These are phyloP conservation scores for Xylaria sp. DNA, from an alignment of 495 filamentous ascomycete species.

Conservation along the genomic window DNA sequence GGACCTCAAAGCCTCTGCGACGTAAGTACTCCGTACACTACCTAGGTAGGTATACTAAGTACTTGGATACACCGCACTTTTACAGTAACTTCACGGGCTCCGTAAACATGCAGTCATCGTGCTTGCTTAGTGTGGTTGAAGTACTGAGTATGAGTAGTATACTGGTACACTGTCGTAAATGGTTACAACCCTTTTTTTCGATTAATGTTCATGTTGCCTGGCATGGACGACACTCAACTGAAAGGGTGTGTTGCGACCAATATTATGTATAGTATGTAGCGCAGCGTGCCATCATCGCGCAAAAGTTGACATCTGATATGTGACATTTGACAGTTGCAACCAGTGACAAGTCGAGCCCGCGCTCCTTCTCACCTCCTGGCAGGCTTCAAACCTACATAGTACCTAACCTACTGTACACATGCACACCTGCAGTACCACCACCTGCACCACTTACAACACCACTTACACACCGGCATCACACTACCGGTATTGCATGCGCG, in stretches of 20 bases:
- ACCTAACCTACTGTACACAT: neutral
- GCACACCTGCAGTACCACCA: neutral
- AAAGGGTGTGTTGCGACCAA: neutral
- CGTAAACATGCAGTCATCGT: neutral
- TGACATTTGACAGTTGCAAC: slow-evolving; percentile 3
- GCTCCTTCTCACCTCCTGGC: too few species aligned
- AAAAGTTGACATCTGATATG: slow-evolving; percentile 5
- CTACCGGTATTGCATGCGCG: slow-evolving; percentile 9
- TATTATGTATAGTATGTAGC: neutral
- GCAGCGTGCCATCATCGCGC: neutral
- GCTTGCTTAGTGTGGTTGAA: neutral
- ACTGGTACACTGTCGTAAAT: neutral
- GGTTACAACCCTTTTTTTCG: neutral
- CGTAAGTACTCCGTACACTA: too few species aligned
- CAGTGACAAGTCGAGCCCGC: too few species aligned
- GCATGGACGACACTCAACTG: neutral
- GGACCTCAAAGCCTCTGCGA: neutral
- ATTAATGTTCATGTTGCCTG: neutral
- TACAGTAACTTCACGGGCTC: neutral
- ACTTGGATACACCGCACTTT: neutral
- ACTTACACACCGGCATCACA: neutral
- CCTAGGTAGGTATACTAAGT: too few species aligned
- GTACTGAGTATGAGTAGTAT: neutral
- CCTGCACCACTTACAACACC: too few species aligned
- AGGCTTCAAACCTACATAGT: neutral